Base-by-base conservation (phyloP, 2,329 filamentous ascomycete species). In the Exophiala calicioides region DNA sequence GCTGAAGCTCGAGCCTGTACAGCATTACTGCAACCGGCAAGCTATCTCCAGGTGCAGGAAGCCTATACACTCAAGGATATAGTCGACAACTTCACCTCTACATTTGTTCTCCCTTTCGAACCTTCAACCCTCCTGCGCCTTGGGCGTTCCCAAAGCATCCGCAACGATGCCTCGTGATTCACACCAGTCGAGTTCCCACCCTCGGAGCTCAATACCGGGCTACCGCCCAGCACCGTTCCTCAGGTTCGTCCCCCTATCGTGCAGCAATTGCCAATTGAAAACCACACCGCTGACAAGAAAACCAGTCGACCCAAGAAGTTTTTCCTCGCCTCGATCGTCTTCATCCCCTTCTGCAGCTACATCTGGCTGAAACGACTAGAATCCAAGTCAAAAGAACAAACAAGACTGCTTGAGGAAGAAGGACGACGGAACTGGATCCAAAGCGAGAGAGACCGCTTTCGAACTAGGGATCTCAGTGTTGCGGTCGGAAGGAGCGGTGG, bases 371-470 rank as follows among this genome's bases (percentile, higher is more conserved):
- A 47, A 10, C 39, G 50, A 8, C 50, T 53, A 13, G 50, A 56
- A 37, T 31, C 47, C 10, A 41, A 46, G 13, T 47, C 50, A 3
- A 42, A 39, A 23, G 50, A 53, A 30, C 42, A 36, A 18, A 56
- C 43, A 9, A 37, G 41, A 12, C 39, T 53, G 5, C 43, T 56
- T 21, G 53, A 56, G 24, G 53, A 53, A 18, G 53, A 56, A 36
- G 53, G 53, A 12, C 35, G 53, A 9, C 33, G 47, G 33, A 56
- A 48, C 24, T 53, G 53, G 53, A 49, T 53, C 23, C 52, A 52
- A 29, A 33, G 44, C 27, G 52, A 55, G 38, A 48, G 42, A n/a
- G 40, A 55, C 20, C 36, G 48, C n/a, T 42, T 43, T 9, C 37
- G 37, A 10, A 38, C 27, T 3, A 33, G 31, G 20, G 52, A 55